Base-by-base conservation (phyloP, 2,329 filamentous ascomycete genomes). In the Cadophora sp. region DNA sequence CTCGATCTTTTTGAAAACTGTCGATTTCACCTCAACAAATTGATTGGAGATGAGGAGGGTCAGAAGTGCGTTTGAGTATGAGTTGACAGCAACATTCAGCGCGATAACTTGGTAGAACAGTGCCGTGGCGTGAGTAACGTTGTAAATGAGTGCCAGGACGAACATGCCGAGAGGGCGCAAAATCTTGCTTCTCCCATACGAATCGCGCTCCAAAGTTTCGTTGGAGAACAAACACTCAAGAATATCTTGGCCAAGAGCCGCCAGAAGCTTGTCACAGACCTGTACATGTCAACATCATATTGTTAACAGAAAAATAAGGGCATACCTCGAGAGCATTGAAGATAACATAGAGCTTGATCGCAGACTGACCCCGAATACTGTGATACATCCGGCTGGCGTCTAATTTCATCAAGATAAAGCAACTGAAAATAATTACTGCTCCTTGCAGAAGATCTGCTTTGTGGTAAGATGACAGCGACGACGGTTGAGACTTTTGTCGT, bases 371-470 rank as follows among this genome's bases (percentile, higher is more conserved):
- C 58, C 95, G 91, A 74, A 99, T 97, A 75, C 94, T 94, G 79
- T 99, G 96, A 77, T 99, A 99, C 93, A 98, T 97, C 62, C 94
- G 89, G 77, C 94, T 97, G 6, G 96, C 96, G 78, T 99, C 97
- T 56, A 99, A 91, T 27, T 88, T 90, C 89, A 97, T 95, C 62
- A 99, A 83, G 16, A 95, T 89, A 62, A 91, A 83, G 74, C 93
- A 97, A 76, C 93, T 97, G 75, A 88, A 89, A 60, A 97, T 87
- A 69, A 99, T 95, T 68, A 99, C 86, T 24, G 93, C 84, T 0
- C 96, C 96, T 79, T 97, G 97, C 2, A 99, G 84, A 14, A 99
- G 87, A 79, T 99, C 96, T 11, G 96, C 96, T 79, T 99, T 99
- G 82, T 99, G 92, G 71, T 93, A 94, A 0, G 93, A 91, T 5